Base-by-base conservation (phyloP, 2,329 filamentous ascomycete species). In the Hymenoscyphus albidus region DNA sequence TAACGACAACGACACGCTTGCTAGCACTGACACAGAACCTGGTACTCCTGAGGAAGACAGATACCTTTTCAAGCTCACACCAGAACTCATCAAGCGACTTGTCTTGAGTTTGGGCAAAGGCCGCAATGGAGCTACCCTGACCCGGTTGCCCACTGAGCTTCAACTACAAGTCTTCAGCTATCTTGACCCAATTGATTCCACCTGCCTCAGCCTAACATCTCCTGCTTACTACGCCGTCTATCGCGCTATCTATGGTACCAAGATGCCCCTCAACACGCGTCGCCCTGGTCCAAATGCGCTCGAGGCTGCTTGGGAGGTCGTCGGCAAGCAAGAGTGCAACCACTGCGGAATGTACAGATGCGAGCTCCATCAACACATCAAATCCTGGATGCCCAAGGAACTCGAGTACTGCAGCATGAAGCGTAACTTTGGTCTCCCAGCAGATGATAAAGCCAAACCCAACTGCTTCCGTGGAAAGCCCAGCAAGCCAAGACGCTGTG, bases 111-210 rank as follows among this genome's bases (percentile, higher is more conserved):
- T 68, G 32, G 69, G 66, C 27, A 44, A 48, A 31, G 59, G 60
- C 51, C 59, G 62, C 22, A 54, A 62, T 27, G 63, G 64, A 22
- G 55, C 69, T 38, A 65, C 66, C 27, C 76, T 88, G 7, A 71
- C 79, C 44, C 80, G 84, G 61, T 79, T 88, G 1, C 85, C 86
- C 14, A 75, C 81, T 0, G 86, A 88, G 75, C 77, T 88, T 12
- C 85, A 87, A 74, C 86, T 82, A 67, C 77, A 80, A 66, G 80
- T 88, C 67, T 85, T 87, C 70, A 84, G 86, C 74, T 82, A 83
- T 68, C 81, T 88, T 64, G 86, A 88, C 75, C 83, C 84, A 59
- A 87, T 88, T 67, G 86, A 88, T 75, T 84, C 85, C 71, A 84
- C 83, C 48, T 88, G 85, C 72, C 77, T 88, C 48, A 86, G 84